Conservation (phyloP, 2,329 filamentous ascomycete genomes). For the Neonectria punicea region DNA sequence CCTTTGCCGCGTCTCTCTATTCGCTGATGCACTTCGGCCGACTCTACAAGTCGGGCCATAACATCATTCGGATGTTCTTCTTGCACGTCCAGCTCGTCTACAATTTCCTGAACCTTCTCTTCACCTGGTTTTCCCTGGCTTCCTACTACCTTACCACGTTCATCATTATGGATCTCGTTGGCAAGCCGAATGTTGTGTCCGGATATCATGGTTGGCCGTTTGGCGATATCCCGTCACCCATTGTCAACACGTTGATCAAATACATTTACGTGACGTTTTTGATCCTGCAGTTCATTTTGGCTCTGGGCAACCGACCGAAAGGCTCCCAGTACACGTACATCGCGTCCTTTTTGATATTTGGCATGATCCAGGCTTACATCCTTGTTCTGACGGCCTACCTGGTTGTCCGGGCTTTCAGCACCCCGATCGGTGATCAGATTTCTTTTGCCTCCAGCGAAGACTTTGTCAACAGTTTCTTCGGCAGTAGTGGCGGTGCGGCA, state of each 20-base stretch:
- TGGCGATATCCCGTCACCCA: constrained; percentile 22
- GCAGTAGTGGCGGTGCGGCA: background rate
- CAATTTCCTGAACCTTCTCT: constrained; percentile 5
- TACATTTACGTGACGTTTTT: constrained; percentile 6
- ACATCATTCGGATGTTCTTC: background rate
- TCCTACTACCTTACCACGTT: constrained; percentile 19
- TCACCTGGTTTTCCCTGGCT: constrained; percentile 24
- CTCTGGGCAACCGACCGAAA: constrained; percentile 13
- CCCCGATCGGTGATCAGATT: background rate
- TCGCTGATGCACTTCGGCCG: background rate
- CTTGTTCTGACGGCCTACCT: constrained; percentile 3
- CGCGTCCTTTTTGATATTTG: constrained; percentile 1
- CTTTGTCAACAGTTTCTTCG: constrained; percentile 11
- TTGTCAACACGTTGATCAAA: constrained; percentile 4
- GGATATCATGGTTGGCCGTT: constrained; percentile 15
- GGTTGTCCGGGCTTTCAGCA: constrained; percentile 1
- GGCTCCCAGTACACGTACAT: constrained; percentile 12
- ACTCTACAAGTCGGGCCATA: constrained; percentile 1
- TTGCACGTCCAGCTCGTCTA: constrained; percentile 10
- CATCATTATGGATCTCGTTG: constrained; percentile 22
- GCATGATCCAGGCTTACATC: constrained; percentile 11
- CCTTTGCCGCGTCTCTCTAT: constrained; percentile 12
- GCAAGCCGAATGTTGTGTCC: background rate
- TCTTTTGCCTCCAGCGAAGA: constrained; percentile 5
- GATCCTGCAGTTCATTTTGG: constrained; percentile 12